A percentile compares a stretch with the other conserved stretches of the same genome.
Evolutionary conservation across 192 early-diverging fungal species (phyloP).

Genomic region (Umbelopsis vinacea): DNA sequence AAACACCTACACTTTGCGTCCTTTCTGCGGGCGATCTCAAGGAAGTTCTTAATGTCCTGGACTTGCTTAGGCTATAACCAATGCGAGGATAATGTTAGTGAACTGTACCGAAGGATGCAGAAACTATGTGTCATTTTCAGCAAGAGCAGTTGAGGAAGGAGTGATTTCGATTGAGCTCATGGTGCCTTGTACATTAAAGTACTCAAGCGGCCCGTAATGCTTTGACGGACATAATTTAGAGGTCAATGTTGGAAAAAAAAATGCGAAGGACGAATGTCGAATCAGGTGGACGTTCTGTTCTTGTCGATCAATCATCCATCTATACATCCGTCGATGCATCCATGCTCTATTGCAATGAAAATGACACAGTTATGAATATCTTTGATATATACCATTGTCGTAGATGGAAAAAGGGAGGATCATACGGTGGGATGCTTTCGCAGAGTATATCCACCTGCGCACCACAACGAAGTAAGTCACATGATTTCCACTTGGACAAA

Average conservation of each 20-base stretch:
- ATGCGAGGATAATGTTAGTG: not conserved
- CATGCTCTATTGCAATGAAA: not conserved
- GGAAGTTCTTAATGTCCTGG: slow-evolving; percentile 98
- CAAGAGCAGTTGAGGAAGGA: too few relatives aligned
- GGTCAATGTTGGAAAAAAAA: not conserved
- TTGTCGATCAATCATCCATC: not conserved
- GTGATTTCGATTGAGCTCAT: too few relatives aligned
- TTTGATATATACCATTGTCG: slow-evolving; percentile 10
- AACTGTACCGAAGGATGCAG: too few relatives aligned
- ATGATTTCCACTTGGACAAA: not conserved
- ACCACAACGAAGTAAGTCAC: not conserved
- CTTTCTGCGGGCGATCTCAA: slow-evolving; percentile 94
- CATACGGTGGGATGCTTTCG: not conserved
- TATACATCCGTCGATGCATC: slow-evolving; percentile 10
- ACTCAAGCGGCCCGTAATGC: not conserved
- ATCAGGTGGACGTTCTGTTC: not conserved
- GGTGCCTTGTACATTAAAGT: too few relatives aligned
- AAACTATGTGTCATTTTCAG: too few relatives aligned
- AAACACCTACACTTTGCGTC: slow-evolving; percentile 76
- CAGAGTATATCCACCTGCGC: not conserved
- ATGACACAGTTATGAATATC: not conserved
- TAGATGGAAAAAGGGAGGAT: slow-evolving; percentile 14
- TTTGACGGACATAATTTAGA: not conserved
- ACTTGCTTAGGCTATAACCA: slow-evolving; percentile 90
- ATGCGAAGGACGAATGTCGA: not conserved